A percentile compares a stretch with the other conserved stretches of the same genome.
phyloP scores from a whole-genome alignment of 106 monocot species.

The Hemerocallis citrina region DNA sequence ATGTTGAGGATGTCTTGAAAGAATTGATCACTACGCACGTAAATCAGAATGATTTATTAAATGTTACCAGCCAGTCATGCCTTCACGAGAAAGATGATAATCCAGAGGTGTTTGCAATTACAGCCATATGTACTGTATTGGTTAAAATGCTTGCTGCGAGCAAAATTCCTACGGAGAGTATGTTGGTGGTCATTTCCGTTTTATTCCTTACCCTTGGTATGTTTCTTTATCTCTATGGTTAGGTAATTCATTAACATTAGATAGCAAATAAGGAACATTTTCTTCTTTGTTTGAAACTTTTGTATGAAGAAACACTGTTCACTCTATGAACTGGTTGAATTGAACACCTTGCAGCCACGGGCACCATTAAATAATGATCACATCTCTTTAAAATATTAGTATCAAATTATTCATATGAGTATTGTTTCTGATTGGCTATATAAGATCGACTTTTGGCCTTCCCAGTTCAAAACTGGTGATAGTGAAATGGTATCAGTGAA shows the following conservation, averaged over 20 bases:
- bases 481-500: no score
- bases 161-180: slow-evolving; percentile 39
- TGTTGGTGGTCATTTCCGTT: slow-evolving; percentile 48
- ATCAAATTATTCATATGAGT: neutral
- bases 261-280: no score
- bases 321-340: no score
- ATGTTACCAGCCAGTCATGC: slow-evolving; percentile 6
- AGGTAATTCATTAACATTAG: no score
- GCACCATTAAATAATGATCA: neutral
- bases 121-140: slow-evolving; percentile 45
- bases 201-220: slow-evolving; percentile 86
- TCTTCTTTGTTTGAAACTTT: no score
- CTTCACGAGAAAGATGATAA: slow-evolving; percentile 10
- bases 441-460: no score
- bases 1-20: slow-evolving; percentile 46
- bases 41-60: slow-evolving; percentile 18
- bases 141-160: slow-evolving; percentile 32
- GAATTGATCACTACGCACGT: slow-evolving; percentile 51
- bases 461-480: no score
- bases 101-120: slow-evolving; percentile 28
- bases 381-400: neutral
- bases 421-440: no score
- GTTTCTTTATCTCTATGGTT: slow-evolving; percentile 1
- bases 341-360: no score
- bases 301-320: no score